Conservation (phyloP, 495 filamentous ascomycete genomes). For the Xanthoparmelia taractica region DNA sequence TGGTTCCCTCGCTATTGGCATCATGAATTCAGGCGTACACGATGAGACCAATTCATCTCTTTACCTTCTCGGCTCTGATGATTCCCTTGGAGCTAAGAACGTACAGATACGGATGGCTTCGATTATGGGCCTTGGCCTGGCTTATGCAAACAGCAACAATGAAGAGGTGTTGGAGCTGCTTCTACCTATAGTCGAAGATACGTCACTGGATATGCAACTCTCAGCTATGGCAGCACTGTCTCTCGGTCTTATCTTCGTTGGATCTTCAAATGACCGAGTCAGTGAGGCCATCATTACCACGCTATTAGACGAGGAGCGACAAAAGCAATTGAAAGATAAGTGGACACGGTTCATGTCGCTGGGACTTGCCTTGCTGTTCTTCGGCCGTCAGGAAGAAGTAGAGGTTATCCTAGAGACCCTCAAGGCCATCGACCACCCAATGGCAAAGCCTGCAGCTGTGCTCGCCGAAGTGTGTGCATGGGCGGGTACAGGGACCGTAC, state of each 20-base stretch:
- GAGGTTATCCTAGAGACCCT: conserved; percentile 91
- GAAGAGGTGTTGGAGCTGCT: conserved; percentile 73
- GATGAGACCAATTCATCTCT: conserved; percentile 80
- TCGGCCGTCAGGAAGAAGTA: conserved; percentile 93
- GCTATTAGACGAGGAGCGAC: conserved; percentile 81
- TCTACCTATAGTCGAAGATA: conserved; percentile 77
- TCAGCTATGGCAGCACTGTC: conserved; percentile 94
- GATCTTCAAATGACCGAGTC: conserved; percentile 80
- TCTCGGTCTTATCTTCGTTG: conserved; percentile 85
- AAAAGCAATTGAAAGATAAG: conserved; percentile 85
- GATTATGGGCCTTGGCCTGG: conserved; percentile 92
- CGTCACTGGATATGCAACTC: conserved; percentile 80
- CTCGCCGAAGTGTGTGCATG: conserved; percentile 94
- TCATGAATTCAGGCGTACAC: conserved; percentile 86
- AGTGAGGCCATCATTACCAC: conserved; percentile 84
- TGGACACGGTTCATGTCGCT: conserved; percentile 96
- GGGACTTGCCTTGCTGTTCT: conserved; percentile 87
- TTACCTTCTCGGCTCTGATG: conserved; percentile 70
- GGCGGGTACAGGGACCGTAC: conserved; percentile 92
- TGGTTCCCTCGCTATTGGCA: conserved; percentile 79
- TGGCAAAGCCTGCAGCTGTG: conserved; percentile 82
- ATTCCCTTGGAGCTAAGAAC: conserved; percentile 69
- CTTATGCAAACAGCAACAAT: conserved; percentile 87
- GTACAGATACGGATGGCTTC: conserved; percentile 66
- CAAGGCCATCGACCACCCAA: conserved; percentile 91